These are phyloP conservation scores for Fusarium hainanense DNA, from an alignment of 2,329 filamentous ascomycete genomes.

Conservation along the genomic window DNA sequence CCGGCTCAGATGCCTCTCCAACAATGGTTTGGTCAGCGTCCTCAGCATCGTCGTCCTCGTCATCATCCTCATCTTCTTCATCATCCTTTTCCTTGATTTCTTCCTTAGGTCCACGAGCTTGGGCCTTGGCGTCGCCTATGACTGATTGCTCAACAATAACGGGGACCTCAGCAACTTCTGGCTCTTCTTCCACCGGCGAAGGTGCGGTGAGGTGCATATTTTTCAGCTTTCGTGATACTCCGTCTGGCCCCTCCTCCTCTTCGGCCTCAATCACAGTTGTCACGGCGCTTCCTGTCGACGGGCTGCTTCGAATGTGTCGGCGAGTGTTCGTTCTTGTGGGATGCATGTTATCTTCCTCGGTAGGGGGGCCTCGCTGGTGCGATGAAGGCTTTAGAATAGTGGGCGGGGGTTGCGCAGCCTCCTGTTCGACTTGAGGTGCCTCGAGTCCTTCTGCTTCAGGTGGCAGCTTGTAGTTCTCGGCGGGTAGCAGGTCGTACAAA, in stretches of 20 bases:
- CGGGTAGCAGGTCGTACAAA: constrained; percentile 85
- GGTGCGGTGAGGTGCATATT: constrained; percentile 60
- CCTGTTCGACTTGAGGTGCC: constrained; percentile 54
- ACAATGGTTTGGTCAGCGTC: constrained; percentile 46
- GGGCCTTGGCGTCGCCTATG: constrained; percentile 31
- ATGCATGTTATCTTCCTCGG: constrained; percentile 63
- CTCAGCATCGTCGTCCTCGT: constrained; percentile 21
- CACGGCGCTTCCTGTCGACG: constrained; percentile 81
- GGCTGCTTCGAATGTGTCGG: constrained; percentile 82
- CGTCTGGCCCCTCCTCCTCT: constrained; percentile 71
- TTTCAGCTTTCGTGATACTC: constrained; percentile 59
- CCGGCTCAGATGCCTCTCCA: constrained; percentile 38
- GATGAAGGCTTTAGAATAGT: constrained; percentile 52
- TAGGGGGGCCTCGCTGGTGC: constrained; percentile 46
- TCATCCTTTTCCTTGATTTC: constrained; percentile 22
- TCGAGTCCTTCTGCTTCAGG: constrained; percentile 91
- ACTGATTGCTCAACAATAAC: constrained; percentile 56
- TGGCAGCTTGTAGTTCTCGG: constrained; percentile 96
- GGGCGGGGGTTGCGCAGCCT: constrained; percentile 53
- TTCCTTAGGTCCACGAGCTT: constrained; percentile 11
- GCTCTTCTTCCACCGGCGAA: constrained; percentile 69
- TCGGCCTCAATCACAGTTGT: constrained; percentile 85
- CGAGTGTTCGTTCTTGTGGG: constrained; percentile 77
- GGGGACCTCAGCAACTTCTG: constrained; percentile 55
- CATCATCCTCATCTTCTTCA: constrained; percentile 12